Base-by-base conservation (phyloP, 495 filamentous ascomycete genomes). In the Durotheca rogersii region DNA sequence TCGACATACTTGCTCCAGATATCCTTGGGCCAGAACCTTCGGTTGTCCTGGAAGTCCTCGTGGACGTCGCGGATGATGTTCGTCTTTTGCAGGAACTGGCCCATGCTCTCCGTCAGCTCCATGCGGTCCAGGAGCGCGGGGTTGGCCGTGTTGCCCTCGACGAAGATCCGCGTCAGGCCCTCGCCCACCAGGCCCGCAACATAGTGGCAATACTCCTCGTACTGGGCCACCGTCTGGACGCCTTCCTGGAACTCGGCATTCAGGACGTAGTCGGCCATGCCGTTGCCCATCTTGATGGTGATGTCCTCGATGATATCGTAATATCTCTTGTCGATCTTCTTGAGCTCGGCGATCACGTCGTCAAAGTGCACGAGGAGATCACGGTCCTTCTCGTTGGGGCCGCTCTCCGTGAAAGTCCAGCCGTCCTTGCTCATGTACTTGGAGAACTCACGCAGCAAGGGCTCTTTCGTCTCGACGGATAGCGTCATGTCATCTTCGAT, bases 401-500 rank as follows among this genome's bases (percentile, higher is more conserved):
- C 88, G 62, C 85, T 95, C 18, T 82, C 89, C 58, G 81, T 75
- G 66, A 87, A 98, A 3, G 77, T 93, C 93, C 93, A 98, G 18
- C 90, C 90, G 56, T 95, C 86, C 54, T 86, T 72, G 47, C 88
- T 86, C 39, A 95, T 72, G 58, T 83, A 72, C 45, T 85, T 72
- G 60, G 90, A 73, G 69, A 98, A 98, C 30, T 85, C 74, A 23
- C 93, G 79, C 23, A 98, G 74, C 32, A 96, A 69, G 3, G 90
- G 89, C 67, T 93, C 91, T 74, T 98, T 98, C 52, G 77, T 81
- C 46, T 76, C 75, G 7, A 90, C 69, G 1, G 84, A 75, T 42
- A 98, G 84, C 3, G 93, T 95, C 81, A 96, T 97, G 69, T 98
- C 93, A 78, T 98, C 93, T 70, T 98, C 93, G 47, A 98, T 89